A percentile compares a stretch with the other conserved stretches of the same genome.
These are phyloP conservation scores for Boletus sp. DNA, from an alignment of 768 basidiomycete species.

Conservation along the genomic window DNA sequence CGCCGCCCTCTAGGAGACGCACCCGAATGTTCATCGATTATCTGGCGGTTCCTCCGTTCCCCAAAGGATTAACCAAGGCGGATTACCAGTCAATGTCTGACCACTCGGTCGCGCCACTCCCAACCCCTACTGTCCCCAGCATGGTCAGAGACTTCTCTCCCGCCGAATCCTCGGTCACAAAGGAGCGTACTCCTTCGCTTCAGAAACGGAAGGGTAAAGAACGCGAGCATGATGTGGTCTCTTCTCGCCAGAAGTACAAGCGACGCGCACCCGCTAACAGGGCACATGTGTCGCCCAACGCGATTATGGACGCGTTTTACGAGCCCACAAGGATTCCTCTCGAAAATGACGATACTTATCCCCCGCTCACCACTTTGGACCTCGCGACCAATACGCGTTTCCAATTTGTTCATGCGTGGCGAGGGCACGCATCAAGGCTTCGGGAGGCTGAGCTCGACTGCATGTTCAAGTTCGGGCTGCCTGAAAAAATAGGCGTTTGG, in stretches of 20 bases:
- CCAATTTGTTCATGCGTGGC: slow-evolving; percentile 21
- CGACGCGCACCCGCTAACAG: not conserved
- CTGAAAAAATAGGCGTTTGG: slow-evolving; percentile 2
- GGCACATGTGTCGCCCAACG: not conserved
- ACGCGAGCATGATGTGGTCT: slow-evolving; percentile 7
- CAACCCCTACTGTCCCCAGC: not conserved
- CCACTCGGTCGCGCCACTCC: not conserved
- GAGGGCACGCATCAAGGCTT: slow-evolving; percentile 12
- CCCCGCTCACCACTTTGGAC: slow-evolving; percentile 14
- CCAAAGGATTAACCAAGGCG: slow-evolving; percentile 19
- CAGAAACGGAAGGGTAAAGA: slow-evolving; percentile 22
- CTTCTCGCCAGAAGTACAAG: not conserved
- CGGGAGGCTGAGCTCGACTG: slow-evolving; percentile 9
- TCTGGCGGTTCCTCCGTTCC: slow-evolving; percentile 22
- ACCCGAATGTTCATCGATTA: slow-evolving; percentile 12
- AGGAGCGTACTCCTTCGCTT: not conserved
- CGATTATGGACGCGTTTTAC: slow-evolving; percentile 11
- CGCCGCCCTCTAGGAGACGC: slow-evolving; percentile 15
- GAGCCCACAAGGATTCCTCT: slow-evolving; percentile 14
- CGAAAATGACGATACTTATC: slow-evolving; percentile 13
- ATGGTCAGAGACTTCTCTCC: not conserved
- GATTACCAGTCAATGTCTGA: slow-evolving; percentile 16
- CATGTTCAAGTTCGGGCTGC: not conserved
- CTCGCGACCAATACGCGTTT: slow-evolving; percentile 25
- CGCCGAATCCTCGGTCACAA: not conserved